A percentile compares a stretch with the other conserved stretches of the same genome.
Conservation (phyloP, 352 stramenopile genomes). For the Globisporangium cederbergense region DNA sequence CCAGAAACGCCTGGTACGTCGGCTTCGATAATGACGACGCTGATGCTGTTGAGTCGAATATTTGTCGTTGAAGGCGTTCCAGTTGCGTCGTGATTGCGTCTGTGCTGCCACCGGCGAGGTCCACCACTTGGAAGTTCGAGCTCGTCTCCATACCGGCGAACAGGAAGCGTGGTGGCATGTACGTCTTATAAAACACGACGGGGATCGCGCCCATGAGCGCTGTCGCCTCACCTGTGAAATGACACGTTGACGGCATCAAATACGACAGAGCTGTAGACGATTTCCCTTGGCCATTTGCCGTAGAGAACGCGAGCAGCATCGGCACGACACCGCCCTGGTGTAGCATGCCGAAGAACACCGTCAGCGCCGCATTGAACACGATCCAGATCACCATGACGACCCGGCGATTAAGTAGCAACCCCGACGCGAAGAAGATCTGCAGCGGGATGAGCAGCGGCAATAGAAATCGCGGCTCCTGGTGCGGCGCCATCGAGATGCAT, state of each 20-base stretch:
- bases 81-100: conserved; percentile 1
- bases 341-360: conserved; percentile 62
- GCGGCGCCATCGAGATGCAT: conserved; percentile 88
- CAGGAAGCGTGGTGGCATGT: conserved; percentile 81
- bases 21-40: not conserved
- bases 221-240: conserved; percentile 6
- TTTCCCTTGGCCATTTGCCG: not conserved
- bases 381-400: conserved; percentile 32
- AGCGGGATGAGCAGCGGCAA: conserved; percentile 86
- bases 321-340: conserved; percentile 72
- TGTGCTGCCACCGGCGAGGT: conserved; percentile 36
- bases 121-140: conserved; percentile 40
- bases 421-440: conserved; percentile 43
- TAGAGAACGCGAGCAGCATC: conserved; percentile 46
- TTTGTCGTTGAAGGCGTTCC: conserved; percentile 8
- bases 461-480: conserved; percentile 93
- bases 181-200: conserved; percentile 71
- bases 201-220: conserved; percentile 19
- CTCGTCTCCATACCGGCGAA: conserved; percentile 25
- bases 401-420: not conserved
- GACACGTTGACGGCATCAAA: not conserved
- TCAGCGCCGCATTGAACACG: conserved; percentile 48
- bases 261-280: too few relatives aligned
- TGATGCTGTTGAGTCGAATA: not conserved
- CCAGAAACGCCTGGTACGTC: conserved; percentile 27